A percentile compares a stretch with the other conserved stretches of the same genome.
These are phyloP conservation scores for Russula sp. DNA, from an alignment of 768 basidiomycete species.

Conservation along the genomic window DNA sequence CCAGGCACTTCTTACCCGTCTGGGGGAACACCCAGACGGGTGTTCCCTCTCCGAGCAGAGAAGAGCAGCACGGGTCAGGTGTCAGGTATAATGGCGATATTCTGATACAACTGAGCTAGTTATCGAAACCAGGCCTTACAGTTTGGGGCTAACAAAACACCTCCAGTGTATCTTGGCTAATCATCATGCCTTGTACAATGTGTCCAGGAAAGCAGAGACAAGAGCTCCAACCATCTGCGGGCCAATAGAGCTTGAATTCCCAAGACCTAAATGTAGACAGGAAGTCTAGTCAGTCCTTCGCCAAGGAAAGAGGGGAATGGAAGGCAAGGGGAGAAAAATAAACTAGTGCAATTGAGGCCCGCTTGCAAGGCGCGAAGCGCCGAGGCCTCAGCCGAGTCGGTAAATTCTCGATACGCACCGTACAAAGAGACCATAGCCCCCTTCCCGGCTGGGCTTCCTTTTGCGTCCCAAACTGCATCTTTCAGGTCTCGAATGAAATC, in stretches of 20 bases:
- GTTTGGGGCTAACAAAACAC: no score
- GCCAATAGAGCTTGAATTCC: constrained; percentile 21
- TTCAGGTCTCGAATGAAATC: constrained; percentile 80
- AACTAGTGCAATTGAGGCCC: background rate
- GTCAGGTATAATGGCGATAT: no score
- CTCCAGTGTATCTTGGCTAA: background rate
- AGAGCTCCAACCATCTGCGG: constrained; percentile 19
- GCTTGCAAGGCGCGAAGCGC: no score
- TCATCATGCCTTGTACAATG: constrained; percentile 20
- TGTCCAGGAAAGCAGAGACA: constrained; percentile 18
- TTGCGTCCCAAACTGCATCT: constrained; percentile 66
- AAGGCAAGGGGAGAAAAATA: background rate
- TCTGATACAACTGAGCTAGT: no score
- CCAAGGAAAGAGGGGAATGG: background rate
- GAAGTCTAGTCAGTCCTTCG: background rate
- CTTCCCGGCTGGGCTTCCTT: constrained; percentile 52
- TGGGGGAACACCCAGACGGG: no score
- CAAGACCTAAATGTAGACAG: constrained; percentile 11
- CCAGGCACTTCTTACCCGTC: no score
- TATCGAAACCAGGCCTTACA: no score
- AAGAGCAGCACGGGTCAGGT: no score
- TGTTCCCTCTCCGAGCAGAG: no score
- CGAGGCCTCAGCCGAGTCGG: background rate
- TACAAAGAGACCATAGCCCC: constrained; percentile 91
- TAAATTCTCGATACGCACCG: constrained; percentile 38